Evolutionary conservation across 352 stramenopile species (phyloP).

Genomic region (Pythium utonaiense): DNA sequence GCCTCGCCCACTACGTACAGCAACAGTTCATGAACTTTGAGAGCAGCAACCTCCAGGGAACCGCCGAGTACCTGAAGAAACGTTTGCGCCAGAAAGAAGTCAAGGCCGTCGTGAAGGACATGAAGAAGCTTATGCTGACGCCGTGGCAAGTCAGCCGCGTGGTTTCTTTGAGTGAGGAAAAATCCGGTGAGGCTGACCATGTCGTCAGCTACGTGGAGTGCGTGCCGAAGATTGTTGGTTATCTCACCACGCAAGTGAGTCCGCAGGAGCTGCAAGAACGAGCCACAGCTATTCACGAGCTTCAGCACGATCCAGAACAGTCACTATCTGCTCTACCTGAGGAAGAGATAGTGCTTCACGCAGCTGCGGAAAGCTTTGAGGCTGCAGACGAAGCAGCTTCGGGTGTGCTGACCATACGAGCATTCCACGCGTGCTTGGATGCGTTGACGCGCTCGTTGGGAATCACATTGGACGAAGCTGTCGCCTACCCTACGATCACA

Average conservation of each 20-base stretch:
- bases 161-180: slow-evolving; percentile 27
- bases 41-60: slow-evolving; percentile 39
- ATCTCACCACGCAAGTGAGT: slow-evolving; percentile 34
- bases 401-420: slow-evolving; percentile 34
- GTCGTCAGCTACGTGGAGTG: slow-evolving; percentile 46
- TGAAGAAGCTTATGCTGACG: slow-evolving; percentile 53
- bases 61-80: slow-evolving; percentile 45
- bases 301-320: slow-evolving; percentile 4
- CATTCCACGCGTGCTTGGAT: slow-evolving; percentile 32
- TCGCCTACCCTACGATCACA: slow-evolving; percentile 29
- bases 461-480: slow-evolving; percentile 15
- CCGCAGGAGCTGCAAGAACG: slow-evolving; percentile 24
- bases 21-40: slow-evolving; percentile 51
- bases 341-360: slow-evolving; percentile 25
- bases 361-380: slow-evolving; percentile 34
- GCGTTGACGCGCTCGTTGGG: slow-evolving; percentile 22
- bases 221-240: slow-evolving; percentile 27
- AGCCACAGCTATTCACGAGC: slow-evolving; percentile 10
- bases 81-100: slow-evolving; percentile 43
- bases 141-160: slow-evolving; percentile 48
- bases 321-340: slow-evolving; percentile 1
- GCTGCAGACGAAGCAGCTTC: slow-evolving; percentile 27
- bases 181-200: slow-evolving; percentile 19
- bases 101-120: slow-evolving; percentile 36
- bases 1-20: slow-evolving; percentile 38